Evolutionary conservation across 805 yeast species (phyloP).

Genomic region (Blastobotrys peoriensis): DNA sequence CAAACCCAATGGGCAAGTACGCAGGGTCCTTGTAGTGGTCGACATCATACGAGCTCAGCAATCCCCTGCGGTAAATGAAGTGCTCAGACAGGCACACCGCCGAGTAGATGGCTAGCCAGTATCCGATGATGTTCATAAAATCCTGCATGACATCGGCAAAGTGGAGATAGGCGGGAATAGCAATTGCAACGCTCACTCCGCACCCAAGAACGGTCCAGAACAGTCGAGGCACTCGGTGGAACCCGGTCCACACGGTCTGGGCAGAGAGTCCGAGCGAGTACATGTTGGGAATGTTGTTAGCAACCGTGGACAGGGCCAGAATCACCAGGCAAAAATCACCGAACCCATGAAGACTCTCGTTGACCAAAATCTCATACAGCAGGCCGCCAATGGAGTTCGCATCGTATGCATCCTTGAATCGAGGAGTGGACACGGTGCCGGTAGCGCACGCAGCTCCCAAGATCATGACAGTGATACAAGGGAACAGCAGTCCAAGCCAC

Average conservation of each 20-base stretch:
- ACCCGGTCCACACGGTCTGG: slow-evolving; percentile 74
- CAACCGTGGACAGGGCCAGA: slow-evolving; percentile 77
- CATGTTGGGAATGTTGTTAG: slow-evolving; percentile 91
- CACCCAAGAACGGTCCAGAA: slow-evolving; percentile 77
- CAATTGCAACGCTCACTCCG: slow-evolving; percentile 70
- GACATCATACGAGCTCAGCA: slow-evolving; percentile 53
- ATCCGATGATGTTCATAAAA: slow-evolving; percentile 88
- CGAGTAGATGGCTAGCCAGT: slow-evolving; percentile 82
- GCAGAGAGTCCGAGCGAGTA: slow-evolving; percentile 84
- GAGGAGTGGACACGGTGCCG: slow-evolving; percentile 45
- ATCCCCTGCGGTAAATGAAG: slow-evolving; percentile 63
- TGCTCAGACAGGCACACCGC: slow-evolving; percentile 77
- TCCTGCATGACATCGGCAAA: slow-evolving; percentile 69
- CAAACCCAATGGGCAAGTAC: slow-evolving; percentile 66
- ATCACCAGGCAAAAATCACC: slow-evolving; percentile 87
- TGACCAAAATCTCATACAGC: slow-evolving; percentile 69
- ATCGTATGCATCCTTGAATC: slow-evolving; percentile 47
- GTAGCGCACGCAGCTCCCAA: slow-evolving; percentile 85
- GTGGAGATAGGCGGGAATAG: slow-evolving; percentile 80
- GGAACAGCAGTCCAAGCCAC: slow-evolving; percentile 55
- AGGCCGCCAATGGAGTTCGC: slow-evolving; percentile 71
- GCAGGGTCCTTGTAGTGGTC: slow-evolving; percentile 52
- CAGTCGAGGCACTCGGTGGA: slow-evolving; percentile 72
- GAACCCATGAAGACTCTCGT: slow-evolving; percentile 76
- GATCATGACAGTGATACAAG: slow-evolving; percentile 65